Percentiles rank a stretch among this genome's conserved stretches.
Conservation (phyloP, 2,329 filamentous ascomycete species). For the Scopulariopsis brevicaulis region DNA sequence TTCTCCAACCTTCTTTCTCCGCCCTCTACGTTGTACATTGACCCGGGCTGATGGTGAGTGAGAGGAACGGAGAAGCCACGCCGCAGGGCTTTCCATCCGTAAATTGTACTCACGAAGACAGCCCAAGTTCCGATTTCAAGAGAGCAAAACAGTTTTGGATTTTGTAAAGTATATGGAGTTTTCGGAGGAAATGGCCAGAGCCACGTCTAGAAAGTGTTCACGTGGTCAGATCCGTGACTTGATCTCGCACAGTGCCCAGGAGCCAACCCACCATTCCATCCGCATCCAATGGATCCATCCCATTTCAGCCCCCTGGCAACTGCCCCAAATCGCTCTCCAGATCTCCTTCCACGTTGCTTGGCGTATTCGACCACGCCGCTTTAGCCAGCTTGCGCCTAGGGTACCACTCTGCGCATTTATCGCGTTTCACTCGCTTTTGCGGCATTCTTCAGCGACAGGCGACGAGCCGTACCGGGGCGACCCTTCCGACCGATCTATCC, state of each 20-base stretch:
- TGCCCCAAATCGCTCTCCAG: too few species aligned
- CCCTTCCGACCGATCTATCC: not conserved
- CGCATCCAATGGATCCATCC: too few species aligned
- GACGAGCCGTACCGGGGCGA: not conserved
- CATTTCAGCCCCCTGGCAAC: too few species aligned
- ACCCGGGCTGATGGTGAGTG: not conserved
- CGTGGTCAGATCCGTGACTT: not conserved
- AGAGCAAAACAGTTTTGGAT: not conserved
- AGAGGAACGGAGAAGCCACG: not conserved
- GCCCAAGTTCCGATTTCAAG: too few species aligned
- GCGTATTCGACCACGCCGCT: not conserved
- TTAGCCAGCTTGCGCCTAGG: not conserved
- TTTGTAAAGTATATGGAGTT: not conserved
- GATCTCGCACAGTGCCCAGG: not conserved
- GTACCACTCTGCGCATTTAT: not conserved
- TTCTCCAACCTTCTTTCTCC: not conserved
- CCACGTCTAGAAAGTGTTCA: not conserved
- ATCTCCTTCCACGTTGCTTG: not conserved
- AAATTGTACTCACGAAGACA: too few species aligned
- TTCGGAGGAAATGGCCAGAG: not conserved
- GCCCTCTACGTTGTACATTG: not conserved
- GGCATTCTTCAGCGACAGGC: not conserved
- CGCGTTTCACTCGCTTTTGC: not conserved
- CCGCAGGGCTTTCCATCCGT: too few species aligned
- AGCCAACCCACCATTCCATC: too few species aligned